A percentile compares a stretch with the other conserved stretches of the same genome.
Conservation (phyloP, 2,329 filamentous ascomycete species). For the Colletotrichum brevisporum region DNA sequence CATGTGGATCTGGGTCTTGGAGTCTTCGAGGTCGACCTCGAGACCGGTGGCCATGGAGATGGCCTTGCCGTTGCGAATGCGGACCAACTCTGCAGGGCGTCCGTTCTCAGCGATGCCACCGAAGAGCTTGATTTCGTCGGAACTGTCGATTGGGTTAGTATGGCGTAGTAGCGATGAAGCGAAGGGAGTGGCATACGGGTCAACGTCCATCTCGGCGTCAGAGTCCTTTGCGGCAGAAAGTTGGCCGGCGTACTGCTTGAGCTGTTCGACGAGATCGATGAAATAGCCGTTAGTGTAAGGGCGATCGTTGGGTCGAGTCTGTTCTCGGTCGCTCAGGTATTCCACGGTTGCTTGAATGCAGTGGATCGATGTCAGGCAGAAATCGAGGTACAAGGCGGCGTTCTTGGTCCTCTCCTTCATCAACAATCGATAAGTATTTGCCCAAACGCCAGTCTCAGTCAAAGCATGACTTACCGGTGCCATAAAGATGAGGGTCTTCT, state of each 20-base stretch:
- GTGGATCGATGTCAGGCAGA: slow-evolving; percentile 90
- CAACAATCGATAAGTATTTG: slow-evolving; percentile 79
- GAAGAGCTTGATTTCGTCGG: slow-evolving; percentile 82
- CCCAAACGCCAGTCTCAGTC: slow-evolving; percentile 69
- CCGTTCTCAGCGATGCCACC: slow-evolving; percentile 88
- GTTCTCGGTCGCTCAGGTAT: slow-evolving; percentile 87
- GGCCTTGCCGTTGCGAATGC: slow-evolving; percentile 83
- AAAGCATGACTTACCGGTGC: slow-evolving; percentile 87
- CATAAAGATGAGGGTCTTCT: slow-evolving; percentile 92
- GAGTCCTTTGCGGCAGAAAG: slow-evolving; percentile 82
- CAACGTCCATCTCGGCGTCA: slow-evolving; percentile 71
- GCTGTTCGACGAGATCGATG: slow-evolving; percentile 95
- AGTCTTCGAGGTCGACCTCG: slow-evolving; percentile 69
- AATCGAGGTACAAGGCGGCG: slow-evolving; percentile 81
- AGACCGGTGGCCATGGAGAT: slow-evolving; percentile 83
- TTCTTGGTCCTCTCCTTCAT: slow-evolving; percentile 84
- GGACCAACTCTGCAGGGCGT: slow-evolving; percentile 85
- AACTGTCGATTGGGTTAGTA: slow-evolving; percentile 47
- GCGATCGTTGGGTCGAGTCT: slow-evolving; percentile 85
- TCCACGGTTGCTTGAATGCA: slow-evolving; percentile 92
- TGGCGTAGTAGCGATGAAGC: not conserved
- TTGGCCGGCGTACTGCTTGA: slow-evolving; percentile 88
- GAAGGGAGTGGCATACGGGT: slow-evolving; percentile 63
- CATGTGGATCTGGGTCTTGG: slow-evolving; percentile 65
- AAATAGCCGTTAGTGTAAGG: slow-evolving; percentile 98